Conservation (phyloP, 164 flowering plant genomes). For the Stephania cephalantha region DNA sequence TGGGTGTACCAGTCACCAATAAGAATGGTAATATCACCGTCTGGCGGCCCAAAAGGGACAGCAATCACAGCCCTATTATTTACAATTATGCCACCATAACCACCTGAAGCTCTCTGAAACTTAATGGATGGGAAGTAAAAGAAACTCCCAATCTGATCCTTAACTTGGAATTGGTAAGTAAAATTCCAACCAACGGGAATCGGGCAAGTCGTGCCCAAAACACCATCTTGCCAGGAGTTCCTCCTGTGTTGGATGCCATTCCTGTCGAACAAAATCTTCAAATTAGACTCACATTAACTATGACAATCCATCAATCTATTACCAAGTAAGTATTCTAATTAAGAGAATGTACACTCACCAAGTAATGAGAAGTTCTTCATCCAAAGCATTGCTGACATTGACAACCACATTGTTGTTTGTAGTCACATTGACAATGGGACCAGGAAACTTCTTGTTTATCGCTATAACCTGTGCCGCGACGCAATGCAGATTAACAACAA, state of each 20-base stretch:
- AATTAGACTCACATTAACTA: not conserved
- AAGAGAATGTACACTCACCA: slow-evolving; percentile 46
- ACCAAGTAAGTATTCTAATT: not conserved
- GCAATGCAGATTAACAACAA: slow-evolving; percentile 9
- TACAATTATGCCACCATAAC: slow-evolving; percentile 70
- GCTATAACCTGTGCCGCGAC: slow-evolving; percentile 70
- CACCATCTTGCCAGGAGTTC: slow-evolving; percentile 96
- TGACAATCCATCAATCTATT: not conserved
- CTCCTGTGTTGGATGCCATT: slow-evolving; percentile 74
- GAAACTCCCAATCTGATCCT: slow-evolving; percentile 98
- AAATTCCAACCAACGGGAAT: slow-evolving; percentile 88
- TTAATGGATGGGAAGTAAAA: slow-evolving; percentile 86
- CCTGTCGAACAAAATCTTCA: slow-evolving; percentile 34
- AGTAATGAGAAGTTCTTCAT: slow-evolving; percentile 66
- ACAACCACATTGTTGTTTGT: slow-evolving; percentile 75
- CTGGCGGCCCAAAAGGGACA: slow-evolving; percentile 71
- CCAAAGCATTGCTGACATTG: slow-evolving; percentile 75
- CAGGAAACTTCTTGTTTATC: slow-evolving; percentile 77
- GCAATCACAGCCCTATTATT: slow-evolving; percentile 65
- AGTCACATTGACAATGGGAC: slow-evolving; percentile 75
- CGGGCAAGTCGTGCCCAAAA: slow-evolving; percentile 90
- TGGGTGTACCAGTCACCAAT: slow-evolving; percentile 91
- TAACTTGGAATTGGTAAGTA: slow-evolving; percentile 92
- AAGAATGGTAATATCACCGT: slow-evolving; percentile 64
- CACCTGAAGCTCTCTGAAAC: slow-evolving; percentile 91